Percentiles rank a stretch among this genome's conserved stretches.
Evolutionary conservation across 1,139 yeast species (phyloP).

Genomic region (Petasospora fabianii): DNA sequence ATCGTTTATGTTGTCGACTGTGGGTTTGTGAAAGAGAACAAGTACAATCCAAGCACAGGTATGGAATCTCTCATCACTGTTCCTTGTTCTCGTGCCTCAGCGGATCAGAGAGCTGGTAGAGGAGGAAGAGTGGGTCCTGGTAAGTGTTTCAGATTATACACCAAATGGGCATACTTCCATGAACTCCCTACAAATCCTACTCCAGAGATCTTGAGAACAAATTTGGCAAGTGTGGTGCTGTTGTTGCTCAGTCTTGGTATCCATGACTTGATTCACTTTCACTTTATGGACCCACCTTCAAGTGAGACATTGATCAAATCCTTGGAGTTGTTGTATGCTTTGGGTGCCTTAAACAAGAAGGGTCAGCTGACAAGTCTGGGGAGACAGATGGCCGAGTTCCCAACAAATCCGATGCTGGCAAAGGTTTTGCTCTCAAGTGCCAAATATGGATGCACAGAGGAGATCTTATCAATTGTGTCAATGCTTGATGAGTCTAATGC

Average conservation of each 20-base stretch:
- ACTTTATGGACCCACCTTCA: slow-evolving; percentile 85
- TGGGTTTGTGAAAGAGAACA: slow-evolving; percentile 88
- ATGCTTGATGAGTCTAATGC: slow-evolving; percentile 82
- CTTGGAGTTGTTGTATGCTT: slow-evolving; percentile 71
- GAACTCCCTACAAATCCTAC: slow-evolving; percentile 77
- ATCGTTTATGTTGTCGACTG: slow-evolving; percentile 87
- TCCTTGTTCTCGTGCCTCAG: slow-evolving; percentile 91
- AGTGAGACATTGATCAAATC: slow-evolving; percentile 70
- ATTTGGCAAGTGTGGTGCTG: slow-evolving; percentile 71
- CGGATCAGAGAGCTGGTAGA: slow-evolving; percentile 94
- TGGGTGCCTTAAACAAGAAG: slow-evolving; percentile 82
- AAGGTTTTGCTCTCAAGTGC: slow-evolving; percentile 66
- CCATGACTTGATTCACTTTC: slow-evolving; percentile 75
- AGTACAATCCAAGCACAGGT: slow-evolving; percentile 76
- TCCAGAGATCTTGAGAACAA: slow-evolving; percentile 86
- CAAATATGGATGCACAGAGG: slow-evolving; percentile 55
- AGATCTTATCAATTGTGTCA: slow-evolving; percentile 67
- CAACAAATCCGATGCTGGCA: slow-evolving; percentile 86
- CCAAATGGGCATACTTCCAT: slow-evolving; percentile 79
- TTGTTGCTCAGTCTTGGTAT: slow-evolving; percentile 78
- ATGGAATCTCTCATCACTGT: slow-evolving; percentile 85
- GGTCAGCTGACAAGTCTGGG: slow-evolving; percentile 82
- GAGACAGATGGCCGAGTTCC: slow-evolving; percentile 85
- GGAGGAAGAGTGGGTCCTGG: slow-evolving; percentile 98
- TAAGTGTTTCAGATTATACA: slow-evolving; percentile 82